Base-by-base conservation (phyloP, 2,329 filamentous ascomycete species). In the Ceratocystis lukuohia region DNA sequence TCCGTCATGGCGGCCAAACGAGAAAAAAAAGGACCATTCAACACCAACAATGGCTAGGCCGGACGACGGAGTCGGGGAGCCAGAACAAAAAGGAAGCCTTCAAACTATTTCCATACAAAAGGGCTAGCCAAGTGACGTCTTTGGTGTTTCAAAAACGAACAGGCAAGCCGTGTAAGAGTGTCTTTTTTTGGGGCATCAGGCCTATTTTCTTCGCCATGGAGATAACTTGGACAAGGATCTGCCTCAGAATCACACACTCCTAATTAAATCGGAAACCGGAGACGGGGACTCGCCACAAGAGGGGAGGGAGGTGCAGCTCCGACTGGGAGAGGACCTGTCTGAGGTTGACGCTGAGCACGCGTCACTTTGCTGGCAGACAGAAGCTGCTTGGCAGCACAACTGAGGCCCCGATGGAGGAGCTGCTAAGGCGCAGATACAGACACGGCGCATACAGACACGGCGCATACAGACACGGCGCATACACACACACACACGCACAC, bases 81-180 rank as follows among this genome's bases (percentile, higher is more conserved):
- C 37, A 30, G 7, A 33, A 30, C 12, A 33, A 37, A 33, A 33
- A 59, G 53, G 28, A 59, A 59, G 28, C 53, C 15, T 59, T 59
- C 25, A 59, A 59, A 59, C 53, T 37, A 30, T 25, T 33, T 30
- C 53, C 53, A 59, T 59, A 33, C 53, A 37, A 59, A 57, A 33
- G 22, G 8, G 53, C 8, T 30, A 3, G 17, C 12, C 28, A 15
- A 17, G 53, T 59, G 53, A 59, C 53, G 53, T 59, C 25, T 59
- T 59, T 59, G 28, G 53, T 59, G 53, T 59, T 59, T 59, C 53
- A 59, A 59, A 59, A 59, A 59, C 25, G 53, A 59, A 59, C 28
- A 59, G 22, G 10, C 28, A 30, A 30, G n/a, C 12, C 17, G 28
- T 33, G 17, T 30, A 59, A 59, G 33, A 59, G 53, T 5, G 53